Evolutionary conservation across 129 eudicot genomes (phyloP).

Genomic region (Artemisia tridentata): DNA sequence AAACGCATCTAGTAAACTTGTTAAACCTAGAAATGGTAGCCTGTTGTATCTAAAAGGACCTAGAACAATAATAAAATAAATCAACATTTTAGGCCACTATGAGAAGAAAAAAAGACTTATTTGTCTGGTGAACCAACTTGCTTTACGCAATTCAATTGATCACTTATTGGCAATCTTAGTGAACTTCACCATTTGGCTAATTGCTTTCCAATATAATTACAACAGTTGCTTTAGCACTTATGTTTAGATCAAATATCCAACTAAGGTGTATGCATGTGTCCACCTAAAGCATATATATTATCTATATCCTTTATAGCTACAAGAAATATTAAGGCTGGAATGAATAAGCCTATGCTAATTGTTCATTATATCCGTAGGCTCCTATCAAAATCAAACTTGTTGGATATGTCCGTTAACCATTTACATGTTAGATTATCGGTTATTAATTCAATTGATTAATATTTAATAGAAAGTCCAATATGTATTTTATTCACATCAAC

Average conservation of each 20-base stretch:
- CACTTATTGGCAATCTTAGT: conserved; percentile 7
- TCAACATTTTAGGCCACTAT: conserved; percentile 7
- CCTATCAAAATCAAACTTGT: too few relatives aligned
- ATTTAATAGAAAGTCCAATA: too few relatives aligned
- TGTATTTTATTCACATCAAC: too few relatives aligned
- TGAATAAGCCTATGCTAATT: too few relatives aligned
- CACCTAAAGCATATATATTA: background rate
- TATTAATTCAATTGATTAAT: too few relatives aligned
- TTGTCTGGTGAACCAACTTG: background rate
- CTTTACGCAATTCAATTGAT: background rate
- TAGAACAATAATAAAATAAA: background rate
- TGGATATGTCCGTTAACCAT: too few relatives aligned
- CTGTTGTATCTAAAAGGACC: background rate
- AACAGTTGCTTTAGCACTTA: conserved; percentile 1
- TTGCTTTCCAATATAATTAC: background rate
- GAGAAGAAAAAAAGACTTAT: background rate
- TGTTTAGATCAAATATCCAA: background rate
- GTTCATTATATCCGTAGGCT: too few relatives aligned
- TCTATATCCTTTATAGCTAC: too few relatives aligned
- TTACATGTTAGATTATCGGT: too few relatives aligned
- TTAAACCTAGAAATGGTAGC: background rate
- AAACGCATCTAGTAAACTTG: background rate
- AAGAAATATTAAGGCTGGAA: too few relatives aligned
- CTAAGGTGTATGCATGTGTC: background rate
- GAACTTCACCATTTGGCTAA: background rate